These are phyloP conservation scores for Botryosphaeria dothidea DNA, from an alignment of 2,329 filamentous ascomycete genomes.

Conservation along the genomic window DNA sequence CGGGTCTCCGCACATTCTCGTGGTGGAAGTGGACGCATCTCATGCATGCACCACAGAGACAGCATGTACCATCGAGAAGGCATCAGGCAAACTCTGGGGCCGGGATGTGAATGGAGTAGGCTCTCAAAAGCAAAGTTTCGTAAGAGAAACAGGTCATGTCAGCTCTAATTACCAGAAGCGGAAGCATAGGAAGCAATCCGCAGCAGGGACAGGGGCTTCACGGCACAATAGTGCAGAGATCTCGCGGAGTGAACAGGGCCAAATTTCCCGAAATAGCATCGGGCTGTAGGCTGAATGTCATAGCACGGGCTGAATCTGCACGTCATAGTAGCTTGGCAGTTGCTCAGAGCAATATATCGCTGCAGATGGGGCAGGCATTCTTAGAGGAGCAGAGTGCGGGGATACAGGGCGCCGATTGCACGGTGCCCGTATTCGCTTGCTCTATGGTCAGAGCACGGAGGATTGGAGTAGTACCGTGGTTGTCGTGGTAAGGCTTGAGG, in stretches of 20 bases:
- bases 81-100: background rate
- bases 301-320: conserved; percentile 1
- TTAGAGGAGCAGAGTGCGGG: background rate
- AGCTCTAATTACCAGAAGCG: background rate
- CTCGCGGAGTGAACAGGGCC: background rate
- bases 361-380: conserved; percentile 1
- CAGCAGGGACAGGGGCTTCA: background rate
- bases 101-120: background rate
- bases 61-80: conserved; percentile 1
- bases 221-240: background rate
- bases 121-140: background rate
- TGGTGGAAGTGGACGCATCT: background rate
- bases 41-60: conserved; percentile 14
- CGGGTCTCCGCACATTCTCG: conserved; percentile 20
- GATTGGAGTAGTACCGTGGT: conserved; percentile 3
- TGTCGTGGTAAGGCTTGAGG: conserved; percentile 2
- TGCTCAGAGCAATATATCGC: conserved; percentile 3
- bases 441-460: background rate
- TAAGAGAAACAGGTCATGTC: conserved; percentile 8
- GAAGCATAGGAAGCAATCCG: background rate
- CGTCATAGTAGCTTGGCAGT: conserved; percentile 9
- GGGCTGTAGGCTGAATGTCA: background rate
- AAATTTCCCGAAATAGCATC: conserved; percentile 1
- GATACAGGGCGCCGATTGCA: conserved; percentile 3
- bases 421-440: background rate